Evolutionary conservation across 164 flowering plant species (phyloP), one percentile per base, ranked within the genome.

Genomic region (Vitis amurensis): DNA sequence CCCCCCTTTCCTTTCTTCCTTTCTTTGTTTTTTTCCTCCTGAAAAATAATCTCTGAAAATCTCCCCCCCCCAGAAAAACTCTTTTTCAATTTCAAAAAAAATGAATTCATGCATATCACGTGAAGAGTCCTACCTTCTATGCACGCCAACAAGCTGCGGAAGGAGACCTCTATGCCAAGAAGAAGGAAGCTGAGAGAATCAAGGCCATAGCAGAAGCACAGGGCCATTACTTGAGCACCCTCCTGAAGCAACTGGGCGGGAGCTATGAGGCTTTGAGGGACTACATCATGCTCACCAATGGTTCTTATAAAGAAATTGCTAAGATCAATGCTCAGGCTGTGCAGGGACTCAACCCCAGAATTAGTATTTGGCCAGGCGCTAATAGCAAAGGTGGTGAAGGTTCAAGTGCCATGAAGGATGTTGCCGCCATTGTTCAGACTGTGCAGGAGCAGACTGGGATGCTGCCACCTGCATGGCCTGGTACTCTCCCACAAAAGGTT

Each of bases 171-270:
- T 77, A 73, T 9, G 71, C 71, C 2, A 77, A 77, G 69, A 63
- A 74, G 52, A 74, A 68, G 16, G 81, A 78, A 47, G 81, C 81
- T 0, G 81, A 74, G 14, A 76, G 76, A 12, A 69, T 74, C 3
- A 55, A 30, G 44, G 73, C 73, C 1, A 60, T 74, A 0, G 81
- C 69, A 2, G 10, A 61, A 12, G 78, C 78, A 8, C 75, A 74
- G 11, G 81, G 76, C 5, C 11, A 30, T 0, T 74, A 78, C 37
- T 47, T 78, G 2, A n/a, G 57, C 31, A 68, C 78, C 1, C 63
- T 78, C 2, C 11, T 74, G 3, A 57, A 70, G 0, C 37, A 73
- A 12, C 1, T 78, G 50, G 76, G 73, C 3, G 78, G 78, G 17
- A 71, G 74, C 19, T 68, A 78, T n/a, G 55, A 49, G 0, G 81